These are phyloP conservation scores for Suhomyces coccinellae DNA, from an alignment of 1,139 yeast species.

Conservation along the genomic window DNA sequence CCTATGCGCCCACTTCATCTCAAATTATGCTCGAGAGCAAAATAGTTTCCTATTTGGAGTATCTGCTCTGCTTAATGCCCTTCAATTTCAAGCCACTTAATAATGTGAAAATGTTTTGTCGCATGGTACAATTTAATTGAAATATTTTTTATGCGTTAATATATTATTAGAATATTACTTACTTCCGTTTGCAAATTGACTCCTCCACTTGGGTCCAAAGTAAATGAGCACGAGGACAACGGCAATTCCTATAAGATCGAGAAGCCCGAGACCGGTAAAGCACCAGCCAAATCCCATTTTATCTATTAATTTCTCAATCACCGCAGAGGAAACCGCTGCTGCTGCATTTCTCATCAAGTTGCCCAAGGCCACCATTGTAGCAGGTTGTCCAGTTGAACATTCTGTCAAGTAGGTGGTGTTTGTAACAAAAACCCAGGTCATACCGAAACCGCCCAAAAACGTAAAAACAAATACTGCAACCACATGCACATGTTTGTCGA, in stretches of 20 bases:
- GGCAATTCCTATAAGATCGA: slow-evolving; percentile 35
- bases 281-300: slow-evolving; percentile 61
- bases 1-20: too few species aligned
- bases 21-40: neutral
- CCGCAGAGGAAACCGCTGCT: slow-evolving; percentile 56
- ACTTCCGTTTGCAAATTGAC: slow-evolving; percentile 9
- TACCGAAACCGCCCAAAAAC: slow-evolving; percentile 53
- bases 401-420: slow-evolving; percentile 60
- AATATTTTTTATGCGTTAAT: neutral
- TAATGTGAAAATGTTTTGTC: neutral
- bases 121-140: neutral
- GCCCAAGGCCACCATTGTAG: slow-evolving; percentile 57
- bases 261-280: slow-evolving; percentile 53
- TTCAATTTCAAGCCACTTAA: neutral
- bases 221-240: slow-evolving; percentile 27
- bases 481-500: slow-evolving; percentile 44
- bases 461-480: slow-evolving; percentile 44
- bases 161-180: neutral
- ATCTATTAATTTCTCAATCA: slow-evolving; percentile 40
- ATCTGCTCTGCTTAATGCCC: neutral
- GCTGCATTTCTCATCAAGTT: slow-evolving; percentile 55
- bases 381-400: slow-evolving; percentile 51
- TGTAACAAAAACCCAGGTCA: slow-evolving; percentile 61
- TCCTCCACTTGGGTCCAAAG: slow-evolving; percentile 33
- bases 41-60: neutral